A percentile compares a stretch with the other conserved stretches of the same genome.
phyloP scores from a whole-genome alignment of 2,329 filamentous ascomycete genomes.

The Calonectria multiphialidica region DNA sequence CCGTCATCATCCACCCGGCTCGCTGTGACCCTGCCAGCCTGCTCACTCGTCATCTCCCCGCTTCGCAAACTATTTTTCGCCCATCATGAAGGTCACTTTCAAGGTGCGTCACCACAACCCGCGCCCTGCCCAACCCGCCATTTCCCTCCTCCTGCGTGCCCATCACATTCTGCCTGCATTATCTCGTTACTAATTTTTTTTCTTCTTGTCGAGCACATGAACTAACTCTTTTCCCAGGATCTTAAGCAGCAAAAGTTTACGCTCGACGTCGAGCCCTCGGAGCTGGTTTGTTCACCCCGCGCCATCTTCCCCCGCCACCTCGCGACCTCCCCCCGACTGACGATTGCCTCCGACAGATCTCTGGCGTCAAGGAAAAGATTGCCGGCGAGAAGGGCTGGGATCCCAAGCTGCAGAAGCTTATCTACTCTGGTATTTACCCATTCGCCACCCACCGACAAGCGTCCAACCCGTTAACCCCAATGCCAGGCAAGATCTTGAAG shows the following conservation, averaged over 20 bases:
- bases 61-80: constrained; percentile 49
- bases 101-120: constrained; percentile 60
- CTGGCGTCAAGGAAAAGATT: constrained; percentile 92
- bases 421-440: constrained; percentile 84
- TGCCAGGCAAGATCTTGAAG: constrained; percentile 93
- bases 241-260: constrained; percentile 99
- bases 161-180: not conserved
- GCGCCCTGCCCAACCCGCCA: not conserved
- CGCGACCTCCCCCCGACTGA: constrained; percentile 30
- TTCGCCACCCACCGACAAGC: constrained; percentile 2
- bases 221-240: constrained; percentile 71
- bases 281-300: constrained; percentile 77
- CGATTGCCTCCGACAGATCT: constrained; percentile 70
- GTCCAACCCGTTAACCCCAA: constrained; percentile 37
- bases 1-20: constrained; percentile 6
- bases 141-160: constrained; percentile 1
- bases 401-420: constrained; percentile 90
- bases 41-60: constrained; percentile 36
- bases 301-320: constrained; percentile 33
- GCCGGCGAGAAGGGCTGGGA: constrained; percentile 95
- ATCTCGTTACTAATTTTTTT: not conserved
- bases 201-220: not conserved
- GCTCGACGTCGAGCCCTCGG: constrained; percentile 92
- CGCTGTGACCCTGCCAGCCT: constrained; percentile 5
- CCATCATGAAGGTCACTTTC: constrained; percentile 77